These are phyloP conservation scores for Globisporangium cystogenes DNA, from an alignment of 352 stramenopile species.

Conservation along the genomic window DNA sequence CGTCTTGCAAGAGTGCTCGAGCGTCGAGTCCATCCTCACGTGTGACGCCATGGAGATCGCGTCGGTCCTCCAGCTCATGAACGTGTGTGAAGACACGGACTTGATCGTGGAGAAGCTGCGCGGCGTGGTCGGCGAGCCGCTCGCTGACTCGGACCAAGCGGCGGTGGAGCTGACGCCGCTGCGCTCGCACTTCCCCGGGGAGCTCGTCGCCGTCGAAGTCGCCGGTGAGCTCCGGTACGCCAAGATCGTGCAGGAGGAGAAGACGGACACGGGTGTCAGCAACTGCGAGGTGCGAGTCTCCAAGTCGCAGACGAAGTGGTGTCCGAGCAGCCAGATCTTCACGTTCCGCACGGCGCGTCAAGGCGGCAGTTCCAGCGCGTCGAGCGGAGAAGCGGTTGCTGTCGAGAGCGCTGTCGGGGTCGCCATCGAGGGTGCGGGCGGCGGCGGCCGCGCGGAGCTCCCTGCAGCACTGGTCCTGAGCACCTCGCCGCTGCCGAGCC, in stretches of 20 bases:
- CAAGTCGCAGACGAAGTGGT: conserved; percentile 29
- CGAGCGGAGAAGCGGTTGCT: too few relatives aligned
- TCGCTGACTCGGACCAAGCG: conserved; percentile 38
- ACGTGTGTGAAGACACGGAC: conserved; percentile 56
- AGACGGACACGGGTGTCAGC: conserved; percentile 24
- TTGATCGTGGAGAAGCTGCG: conserved; percentile 68
- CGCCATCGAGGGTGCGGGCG: background rate
- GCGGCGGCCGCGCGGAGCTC: conserved; percentile 1
- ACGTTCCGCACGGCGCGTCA: conserved; percentile 60
- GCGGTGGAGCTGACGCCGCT: conserved; percentile 58
- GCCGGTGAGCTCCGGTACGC: conserved; percentile 48
- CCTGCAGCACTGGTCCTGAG: conserved; percentile 14
- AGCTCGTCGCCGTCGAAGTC: conserved; percentile 59
- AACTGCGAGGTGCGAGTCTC: conserved; percentile 60
- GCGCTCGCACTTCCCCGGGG: conserved; percentile 56
- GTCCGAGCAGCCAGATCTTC: conserved; percentile 56
- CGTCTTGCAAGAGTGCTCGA: conserved; percentile 52
- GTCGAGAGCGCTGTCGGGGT: background rate
- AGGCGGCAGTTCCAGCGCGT: background rate
- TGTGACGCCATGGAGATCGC: conserved; percentile 46
- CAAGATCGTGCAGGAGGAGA: conserved; percentile 47
- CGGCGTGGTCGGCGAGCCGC: conserved; percentile 41
- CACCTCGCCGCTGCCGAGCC: background rate
- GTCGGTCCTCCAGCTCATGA: conserved; percentile 41
- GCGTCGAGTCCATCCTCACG: conserved; percentile 59